Conservation (phyloP, 192 early-diverging fungal species). For the Obelidium mucronatum region DNA sequence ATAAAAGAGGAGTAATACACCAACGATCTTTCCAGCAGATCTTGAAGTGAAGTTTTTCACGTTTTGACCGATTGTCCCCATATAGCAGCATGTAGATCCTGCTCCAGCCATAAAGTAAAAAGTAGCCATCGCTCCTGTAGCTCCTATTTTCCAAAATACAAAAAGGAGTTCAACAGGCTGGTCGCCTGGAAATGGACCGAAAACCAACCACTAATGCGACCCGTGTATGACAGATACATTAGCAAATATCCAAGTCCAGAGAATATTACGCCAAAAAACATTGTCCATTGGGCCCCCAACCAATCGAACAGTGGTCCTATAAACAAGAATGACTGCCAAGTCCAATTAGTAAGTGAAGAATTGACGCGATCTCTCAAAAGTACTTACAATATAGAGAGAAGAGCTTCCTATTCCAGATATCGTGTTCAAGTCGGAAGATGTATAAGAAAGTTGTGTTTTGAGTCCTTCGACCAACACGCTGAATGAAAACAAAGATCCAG, state of each 20-base stretch:
- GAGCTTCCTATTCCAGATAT: slow-evolving; percentile 39
- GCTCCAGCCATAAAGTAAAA: slow-evolving; percentile 37
- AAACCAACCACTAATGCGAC: neutral
- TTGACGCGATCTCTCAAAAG: neutral
- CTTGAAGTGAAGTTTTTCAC: slow-evolving; percentile 29
- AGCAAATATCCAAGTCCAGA: slow-evolving; percentile 34
- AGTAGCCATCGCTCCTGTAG: slow-evolving; percentile 15
- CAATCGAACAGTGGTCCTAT: slow-evolving; percentile 44
- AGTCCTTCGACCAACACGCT: slow-evolving; percentile 30
- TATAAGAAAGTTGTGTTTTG: neutral
- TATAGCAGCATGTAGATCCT: slow-evolving; percentile 26
- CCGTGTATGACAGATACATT: slow-evolving; percentile 33
- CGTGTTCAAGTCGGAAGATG: slow-evolving; percentile 37
- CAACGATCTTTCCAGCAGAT: slow-evolving; percentile 27
- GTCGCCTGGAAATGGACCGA: neutral
- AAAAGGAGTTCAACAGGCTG: no score
- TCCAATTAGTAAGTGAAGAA: neutral
- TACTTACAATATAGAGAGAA: slow-evolving; percentile 34
- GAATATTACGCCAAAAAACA: slow-evolving; percentile 11
- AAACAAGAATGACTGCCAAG: slow-evolving; percentile 31
- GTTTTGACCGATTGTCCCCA: slow-evolving; percentile 37
- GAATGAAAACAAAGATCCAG: slow-evolving; percentile 36
- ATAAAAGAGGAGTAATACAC: slow-evolving; percentile 41
- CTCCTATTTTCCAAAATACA: neutral
- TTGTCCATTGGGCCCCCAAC: slow-evolving; percentile 32